A percentile compares a stretch with the other conserved stretches of the same genome.
phyloP scores from a whole-genome alignment of 2,329 filamentous ascomycete genomes.

The Arthrobotrys conoides region DNA sequence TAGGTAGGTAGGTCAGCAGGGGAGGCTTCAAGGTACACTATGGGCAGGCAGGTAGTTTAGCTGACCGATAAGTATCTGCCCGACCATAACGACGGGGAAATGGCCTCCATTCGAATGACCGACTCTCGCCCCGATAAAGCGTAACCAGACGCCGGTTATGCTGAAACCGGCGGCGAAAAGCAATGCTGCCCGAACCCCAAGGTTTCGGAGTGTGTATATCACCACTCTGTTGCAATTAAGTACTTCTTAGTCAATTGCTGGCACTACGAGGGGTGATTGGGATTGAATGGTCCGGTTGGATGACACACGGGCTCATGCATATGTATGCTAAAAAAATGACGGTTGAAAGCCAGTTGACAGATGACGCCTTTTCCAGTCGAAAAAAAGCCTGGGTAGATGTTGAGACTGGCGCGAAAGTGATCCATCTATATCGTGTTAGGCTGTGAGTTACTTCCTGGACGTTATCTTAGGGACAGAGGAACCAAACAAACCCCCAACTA shows the following conservation, averaged over 20 bases:
- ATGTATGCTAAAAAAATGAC: constrained; percentile 89
- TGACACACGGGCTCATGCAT: constrained; percentile 75
- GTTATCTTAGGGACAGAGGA: not conserved
- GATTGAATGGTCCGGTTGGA: not conserved
- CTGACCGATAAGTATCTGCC: constrained; percentile 80
- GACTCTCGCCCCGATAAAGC: constrained; percentile 76
- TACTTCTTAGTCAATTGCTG: too few species aligned
- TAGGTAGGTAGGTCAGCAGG: not conserved
- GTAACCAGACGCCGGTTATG: constrained; percentile 90
- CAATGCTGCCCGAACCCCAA: constrained; percentile 83
- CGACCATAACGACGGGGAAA: constrained; percentile 86
- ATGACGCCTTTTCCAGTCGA: constrained; percentile 75
- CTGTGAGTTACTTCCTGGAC: not conserved
- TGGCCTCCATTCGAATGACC: constrained; percentile 71
- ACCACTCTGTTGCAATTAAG: constrained; percentile 68
- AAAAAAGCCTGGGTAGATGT: constrained; percentile 82
- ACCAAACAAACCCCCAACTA: constrained; percentile 78
- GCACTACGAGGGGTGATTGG: too few species aligned
- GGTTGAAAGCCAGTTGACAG: constrained; percentile 94
- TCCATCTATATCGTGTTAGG: constrained; percentile 72
- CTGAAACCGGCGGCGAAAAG: constrained; percentile 80
- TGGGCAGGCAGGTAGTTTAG: not conserved
- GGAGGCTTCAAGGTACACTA: not conserved
- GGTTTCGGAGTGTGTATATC: constrained; percentile 82
- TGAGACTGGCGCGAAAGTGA: constrained; percentile 89